Percentiles rank a stretch among this genome's conserved stretches.
phyloP scores from a whole-genome alignment of 2,329 filamentous ascomycete species.

The Aspergillus candidus region DNA sequence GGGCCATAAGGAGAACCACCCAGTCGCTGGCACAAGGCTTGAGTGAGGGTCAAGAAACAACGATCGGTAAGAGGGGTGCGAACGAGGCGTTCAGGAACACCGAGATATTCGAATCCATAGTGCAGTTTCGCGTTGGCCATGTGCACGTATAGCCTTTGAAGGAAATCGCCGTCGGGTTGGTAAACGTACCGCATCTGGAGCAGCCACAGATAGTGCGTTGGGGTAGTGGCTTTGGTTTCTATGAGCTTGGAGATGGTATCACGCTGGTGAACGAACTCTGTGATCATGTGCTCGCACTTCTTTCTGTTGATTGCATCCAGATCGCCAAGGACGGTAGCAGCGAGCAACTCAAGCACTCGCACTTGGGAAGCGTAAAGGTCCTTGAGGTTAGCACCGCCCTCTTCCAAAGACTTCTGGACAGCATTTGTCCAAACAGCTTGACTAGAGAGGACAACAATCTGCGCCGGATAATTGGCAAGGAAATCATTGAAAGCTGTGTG shows the following conservation, averaged over 20 bases:
- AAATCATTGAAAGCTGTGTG: slow-evolving; percentile 67
- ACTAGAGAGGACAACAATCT: slow-evolving; percentile 90
- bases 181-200: slow-evolving; percentile 97
- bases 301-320: slow-evolving; percentile 81
- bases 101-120: slow-evolving; percentile 97
- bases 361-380: slow-evolving; percentile 75
- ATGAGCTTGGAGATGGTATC: slow-evolving; percentile 86
- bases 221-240: slow-evolving; percentile 63
- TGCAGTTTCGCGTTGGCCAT: slow-evolving; percentile 95
- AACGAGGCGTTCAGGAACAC: slow-evolving; percentile 91
- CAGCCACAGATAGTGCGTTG: slow-evolving; percentile 85
- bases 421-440: slow-evolving; percentile 90
- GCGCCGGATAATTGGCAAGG: slow-evolving; percentile 77
- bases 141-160: slow-evolving; percentile 78
- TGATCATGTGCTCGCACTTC: slow-evolving; percentile 98
- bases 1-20: slow-evolving; percentile 97
- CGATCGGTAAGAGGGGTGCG: slow-evolving; percentile 94
- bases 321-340: slow-evolving; percentile 82
- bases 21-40: slow-evolving; percentile 88
- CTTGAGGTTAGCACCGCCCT: slow-evolving; percentile 64
- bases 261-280: slow-evolving; percentile 95
- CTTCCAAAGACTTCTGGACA: slow-evolving; percentile 69
- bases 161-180: slow-evolving; percentile 68
- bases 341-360: slow-evolving; percentile 75
- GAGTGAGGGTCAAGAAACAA: slow-evolving; percentile 95